Evolutionary conservation across 768 basidiomycete species (phyloP), one percentile per base, ranked within the genome.

Genomic region (Epithele typhae): DNA sequence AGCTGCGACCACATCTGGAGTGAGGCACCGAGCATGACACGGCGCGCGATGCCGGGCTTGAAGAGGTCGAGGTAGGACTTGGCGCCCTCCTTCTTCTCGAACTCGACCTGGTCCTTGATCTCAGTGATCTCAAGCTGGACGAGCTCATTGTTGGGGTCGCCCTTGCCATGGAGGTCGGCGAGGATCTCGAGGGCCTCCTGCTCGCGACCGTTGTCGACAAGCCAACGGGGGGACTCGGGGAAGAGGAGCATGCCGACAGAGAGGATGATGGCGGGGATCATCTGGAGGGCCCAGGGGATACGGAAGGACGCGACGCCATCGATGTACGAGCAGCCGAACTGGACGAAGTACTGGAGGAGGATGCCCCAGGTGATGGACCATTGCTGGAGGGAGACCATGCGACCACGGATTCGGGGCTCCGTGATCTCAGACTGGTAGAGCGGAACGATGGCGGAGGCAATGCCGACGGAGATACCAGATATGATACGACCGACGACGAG

Each of bases 1-100:
- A 87, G 68, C 58, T 89, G 87, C 50, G 78, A 80, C 87, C 86
- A 89, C 78, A 84, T 84, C 63, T 91, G 87, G 32, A 88, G 67
- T n/a, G 73, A 72, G 49, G 74, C 72, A 30, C 86, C 88, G 21
- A 90, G 74, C 48, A 76, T 66, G 23, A 88, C 84, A 57, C 87
- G 83, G 43, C 86, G 78, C 41, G 83, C 68, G 52, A 85, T 78
- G 27, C 80, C 79, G 7, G 75, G 74, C 55, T 79, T 83, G 46
- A 88, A 53, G 17, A 89, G 68, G 61, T 90, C 85, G 11, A 73
- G 52, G 57, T 78, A 83, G 0, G 81, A 82, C 57, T 86, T 87
- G 22, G 84, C 82, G 15, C 85, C 87, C 62, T 86, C 76, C 0
- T 68, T 78, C 17, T 77, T 75, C 59, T 89, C 86, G 58, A 78